Evolutionary conservation across 805 yeast species (phyloP).

Genomic region (Yamadazyma sp.): DNA sequence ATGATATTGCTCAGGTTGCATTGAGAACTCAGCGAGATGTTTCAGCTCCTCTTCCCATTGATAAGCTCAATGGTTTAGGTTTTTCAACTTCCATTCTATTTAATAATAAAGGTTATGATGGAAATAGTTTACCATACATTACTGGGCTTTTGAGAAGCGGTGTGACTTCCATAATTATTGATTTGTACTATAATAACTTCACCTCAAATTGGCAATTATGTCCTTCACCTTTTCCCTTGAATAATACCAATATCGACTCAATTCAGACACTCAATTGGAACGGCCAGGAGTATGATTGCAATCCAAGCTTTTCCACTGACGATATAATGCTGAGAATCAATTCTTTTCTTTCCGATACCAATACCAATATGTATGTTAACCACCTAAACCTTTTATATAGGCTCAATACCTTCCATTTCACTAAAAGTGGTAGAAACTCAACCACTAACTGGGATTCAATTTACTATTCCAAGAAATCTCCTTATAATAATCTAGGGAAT

Average conservation of each 20-base stretch:
- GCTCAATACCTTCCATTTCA: conserved; percentile 8
- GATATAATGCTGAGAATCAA: conserved; percentile 19
- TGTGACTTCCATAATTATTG: conserved; percentile 45
- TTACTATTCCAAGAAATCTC: conserved; percentile 6
- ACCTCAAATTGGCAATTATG: conserved; percentile 51
- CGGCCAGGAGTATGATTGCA: conserved; percentile 23
- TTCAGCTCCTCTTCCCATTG: conserved; percentile 25
- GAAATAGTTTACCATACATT: conserved; percentile 15
- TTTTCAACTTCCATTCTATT: conserved; percentile 28
- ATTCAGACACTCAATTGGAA: conserved; percentile 24
- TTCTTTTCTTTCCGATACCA: conserved; percentile 21
- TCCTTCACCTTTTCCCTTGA: conserved; percentile 41
- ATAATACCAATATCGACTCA: conserved; percentile 16
- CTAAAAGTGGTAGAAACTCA: conserved; percentile 3
- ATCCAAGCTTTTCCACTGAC: conserved; percentile 23
- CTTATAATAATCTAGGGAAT: conserved; percentile 21
- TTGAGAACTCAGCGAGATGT: conserved; percentile 35
- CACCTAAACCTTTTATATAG: conserved; percentile 25
- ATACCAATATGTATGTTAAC: conserved; percentile 32
- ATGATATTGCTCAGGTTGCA: conserved; percentile 15
- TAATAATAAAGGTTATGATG: conserved; percentile 27
- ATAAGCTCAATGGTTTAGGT: conserved; percentile 32
- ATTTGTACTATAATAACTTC: conserved; percentile 54
- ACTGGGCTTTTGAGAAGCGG: conserved; percentile 40
- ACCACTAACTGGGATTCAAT: conserved; percentile 7